Percentiles rank a stretch among this genome's conserved stretches.
Conservation (phyloP, 805 yeast species). For the Barnettozyma vustinii region DNA sequence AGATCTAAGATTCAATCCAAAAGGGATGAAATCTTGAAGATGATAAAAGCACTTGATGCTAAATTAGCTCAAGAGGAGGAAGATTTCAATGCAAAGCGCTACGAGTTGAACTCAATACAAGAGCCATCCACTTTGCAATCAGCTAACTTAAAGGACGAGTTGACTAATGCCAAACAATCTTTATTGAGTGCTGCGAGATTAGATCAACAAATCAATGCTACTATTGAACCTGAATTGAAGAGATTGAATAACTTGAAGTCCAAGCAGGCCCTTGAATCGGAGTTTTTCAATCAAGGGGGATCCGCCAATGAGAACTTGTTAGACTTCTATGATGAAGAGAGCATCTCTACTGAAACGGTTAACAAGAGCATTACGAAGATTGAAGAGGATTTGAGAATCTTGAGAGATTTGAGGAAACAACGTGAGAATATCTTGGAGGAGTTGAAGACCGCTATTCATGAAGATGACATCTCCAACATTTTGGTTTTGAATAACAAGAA, state of each 20-base stretch:
- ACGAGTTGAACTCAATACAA: conserved; percentile 30
- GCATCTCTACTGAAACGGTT: conserved; percentile 21
- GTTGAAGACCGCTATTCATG: conserved; percentile 63
- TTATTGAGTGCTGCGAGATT: conserved; percentile 56
- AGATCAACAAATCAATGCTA: conserved; percentile 46
- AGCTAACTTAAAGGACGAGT: conserved; percentile 45
- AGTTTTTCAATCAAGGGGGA: conserved; percentile 13
- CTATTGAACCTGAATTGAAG: conserved; percentile 37
- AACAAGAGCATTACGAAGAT: conserved; percentile 41
- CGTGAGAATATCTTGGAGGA: conserved; percentile 55
- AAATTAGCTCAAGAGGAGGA: conserved; percentile 30
- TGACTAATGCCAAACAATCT: conserved; percentile 52
- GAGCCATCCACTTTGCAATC: conserved; percentile 34
- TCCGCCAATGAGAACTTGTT: conserved; percentile 42
- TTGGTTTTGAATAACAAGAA: conserved; percentile 60
- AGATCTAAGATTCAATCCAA: conserved; percentile 24
- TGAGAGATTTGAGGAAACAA: conserved; percentile 59
- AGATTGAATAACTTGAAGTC: conserved; percentile 44
- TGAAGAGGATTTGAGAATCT: conserved; percentile 53
- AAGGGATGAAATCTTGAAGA: conserved; percentile 33
- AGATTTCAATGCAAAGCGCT: conserved; percentile 29
- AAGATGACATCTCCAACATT: conserved; percentile 79
- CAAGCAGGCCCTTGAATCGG: conserved; percentile 29
- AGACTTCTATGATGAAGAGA: conserved; percentile 55
- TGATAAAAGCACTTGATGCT: conserved; percentile 32